phyloP scores from a whole-genome alignment of 495 filamentous ascomycete species.

The Penicillium roqueforti region DNA sequence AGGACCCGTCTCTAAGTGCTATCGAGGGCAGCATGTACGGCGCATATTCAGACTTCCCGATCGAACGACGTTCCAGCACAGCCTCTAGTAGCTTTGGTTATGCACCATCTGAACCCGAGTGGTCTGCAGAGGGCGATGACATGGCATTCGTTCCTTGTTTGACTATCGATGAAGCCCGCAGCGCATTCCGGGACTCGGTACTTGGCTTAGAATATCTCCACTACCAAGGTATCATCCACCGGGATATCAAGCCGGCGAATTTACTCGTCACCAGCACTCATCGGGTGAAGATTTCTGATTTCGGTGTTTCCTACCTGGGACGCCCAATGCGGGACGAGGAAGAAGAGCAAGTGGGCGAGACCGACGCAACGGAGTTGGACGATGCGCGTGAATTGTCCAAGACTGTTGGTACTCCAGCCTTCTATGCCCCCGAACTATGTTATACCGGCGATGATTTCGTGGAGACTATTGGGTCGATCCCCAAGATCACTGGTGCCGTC shows the following conservation, averaged over 20 bases:
- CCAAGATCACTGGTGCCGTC: slow-evolving; percentile 66
- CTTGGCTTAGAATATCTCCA: slow-evolving; percentile 94
- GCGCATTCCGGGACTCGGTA: slow-evolving; percentile 87
- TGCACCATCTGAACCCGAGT: slow-evolving; percentile 53
- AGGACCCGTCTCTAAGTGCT: slow-evolving; percentile 47
- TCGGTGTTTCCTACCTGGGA: slow-evolving; percentile 96
- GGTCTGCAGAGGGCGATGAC: slow-evolving; percentile 62
- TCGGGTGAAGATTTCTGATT: slow-evolving; percentile 97
- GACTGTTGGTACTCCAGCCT: slow-evolving; percentile 94
- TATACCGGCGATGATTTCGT: slow-evolving; percentile 58
- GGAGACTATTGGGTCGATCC: slow-evolving; percentile 38
- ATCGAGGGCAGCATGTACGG: slow-evolving; percentile 76
- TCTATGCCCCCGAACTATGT: slow-evolving; percentile 98
- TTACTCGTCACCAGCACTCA: slow-evolving; percentile 80
- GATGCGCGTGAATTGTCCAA: slow-evolving; percentile 93
- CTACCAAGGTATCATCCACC: slow-evolving; percentile 93
- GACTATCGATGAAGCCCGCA: slow-evolving; percentile 78
- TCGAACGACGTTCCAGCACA: slow-evolving; percentile 47
- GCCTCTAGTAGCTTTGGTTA: slow-evolving; percentile 48
- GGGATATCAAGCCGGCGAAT: slow-evolving; percentile 99
- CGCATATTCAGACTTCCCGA: slow-evolving; percentile 55
- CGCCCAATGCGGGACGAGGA: slow-evolving; percentile 73
- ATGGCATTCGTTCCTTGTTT: slow-evolving; percentile 87
- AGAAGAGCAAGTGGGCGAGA: slow-evolving; percentile 75
- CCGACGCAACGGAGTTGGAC: slow-evolving; percentile 77